Base-by-base conservation (phyloP, 768 basidiomycete species). In the Lactifluus echinatus region DNA sequence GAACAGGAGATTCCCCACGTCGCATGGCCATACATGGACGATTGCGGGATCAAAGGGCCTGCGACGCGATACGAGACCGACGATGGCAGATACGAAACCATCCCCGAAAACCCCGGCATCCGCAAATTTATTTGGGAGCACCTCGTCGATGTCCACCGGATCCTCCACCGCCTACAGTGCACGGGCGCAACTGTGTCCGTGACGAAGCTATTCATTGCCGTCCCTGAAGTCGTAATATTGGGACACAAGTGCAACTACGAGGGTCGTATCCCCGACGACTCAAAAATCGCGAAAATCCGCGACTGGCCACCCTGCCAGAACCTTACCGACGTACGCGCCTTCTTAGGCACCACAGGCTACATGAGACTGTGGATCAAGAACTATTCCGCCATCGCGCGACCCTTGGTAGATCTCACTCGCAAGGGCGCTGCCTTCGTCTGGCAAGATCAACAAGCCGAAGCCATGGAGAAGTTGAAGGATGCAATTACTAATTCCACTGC, bases 241-340 rank as follows among this genome's bases (percentile, higher is more conserved):
- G n/a, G n/a, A n/a, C n/a, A n/a, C n/a, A n/a, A n/a, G n/a, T n/a
- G n/a, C n/a, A n/a, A n/a, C n/a, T n/a, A n/a, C n/a, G n/a, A n/a
- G n/a, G 47, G 49, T 7, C 39, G 40, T 2, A 44, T 60, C 0
- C 66, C 66, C 0, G 64, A 68, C 39, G 66, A 77, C 0, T 52
- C 79, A 0, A 75, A 75, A 0, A 53, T 67, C 1, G 65, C 53
- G 4, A 72, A 73, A 24, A 65, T 66, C 45, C 33, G n/a, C 12
- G 62, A 55, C 45, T 70, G 69, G 69, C 60, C 55, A 1, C 21
- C 54, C 10, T 64, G 60, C 29, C 28, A 49, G 7, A 50, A 36
- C 45, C 17, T 63, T 24, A 54, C 65, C 1, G 68, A 68, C 6
- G 64, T 69, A 15, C 59, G 68, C 4, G 66, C 54, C 6, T 69